Percentiles rank a stretch among this genome's conserved stretches.
phyloP scores from a whole-genome alignment of 2,329 filamentous ascomycete species.

The Zasmidium angulare region DNA sequence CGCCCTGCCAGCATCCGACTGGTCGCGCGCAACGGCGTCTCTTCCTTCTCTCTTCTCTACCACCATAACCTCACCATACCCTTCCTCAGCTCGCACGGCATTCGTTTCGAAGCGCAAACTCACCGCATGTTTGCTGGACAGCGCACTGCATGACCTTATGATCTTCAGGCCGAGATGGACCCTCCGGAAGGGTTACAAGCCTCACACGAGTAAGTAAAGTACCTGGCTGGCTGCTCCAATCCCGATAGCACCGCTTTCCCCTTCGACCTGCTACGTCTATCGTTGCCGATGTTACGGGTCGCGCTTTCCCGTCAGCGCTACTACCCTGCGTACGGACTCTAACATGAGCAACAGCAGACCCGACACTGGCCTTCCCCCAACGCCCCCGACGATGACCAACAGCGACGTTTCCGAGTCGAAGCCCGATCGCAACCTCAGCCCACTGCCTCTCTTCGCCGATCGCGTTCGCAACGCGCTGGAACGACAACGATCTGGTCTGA shows the following conservation, averaged over 20 bases:
- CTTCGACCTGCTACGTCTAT: no score
- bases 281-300: background rate
- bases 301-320: background rate
- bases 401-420: conserved; percentile 30
- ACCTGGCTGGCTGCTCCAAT: background rate
- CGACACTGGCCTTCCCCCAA: conserved; percentile 44
- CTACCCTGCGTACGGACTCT: background rate
- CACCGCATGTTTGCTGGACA: background rate
- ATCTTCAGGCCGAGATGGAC: background rate
- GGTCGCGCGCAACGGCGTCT: background rate
- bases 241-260: conserved; percentile 1
- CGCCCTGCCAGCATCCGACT: background rate
- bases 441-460: conserved; percentile 44
- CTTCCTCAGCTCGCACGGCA: background rate
- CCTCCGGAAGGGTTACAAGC: background rate
- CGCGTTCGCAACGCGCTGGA: conserved; percentile 40
- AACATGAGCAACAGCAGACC: conserved; percentile 3
- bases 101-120: background rate
- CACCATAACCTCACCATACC: background rate
- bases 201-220: background rate
- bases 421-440: conserved; percentile 36
- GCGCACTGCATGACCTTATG: background rate
- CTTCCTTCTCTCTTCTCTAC: background rate
- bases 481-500: conserved; percentile 40
- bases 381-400: conserved; percentile 42